Percentiles rank a stretch among this genome's conserved stretches.
phyloP scores from a whole-genome alignment of 1,139 yeast genomes.

The Zhuliangozyma parablackwelliae region DNA sequence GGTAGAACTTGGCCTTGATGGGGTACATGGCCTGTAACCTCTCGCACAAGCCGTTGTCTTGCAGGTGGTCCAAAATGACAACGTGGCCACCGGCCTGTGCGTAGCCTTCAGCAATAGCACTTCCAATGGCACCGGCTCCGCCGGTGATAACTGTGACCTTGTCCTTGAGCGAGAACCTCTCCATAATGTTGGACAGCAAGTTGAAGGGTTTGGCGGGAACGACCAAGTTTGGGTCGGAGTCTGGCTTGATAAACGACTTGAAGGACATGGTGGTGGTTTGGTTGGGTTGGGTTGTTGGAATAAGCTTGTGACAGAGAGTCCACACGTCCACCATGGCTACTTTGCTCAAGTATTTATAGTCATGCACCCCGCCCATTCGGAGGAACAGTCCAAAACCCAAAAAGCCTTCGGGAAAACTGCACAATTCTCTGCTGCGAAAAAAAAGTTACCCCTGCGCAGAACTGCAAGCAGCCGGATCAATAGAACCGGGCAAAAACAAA shows the following conservation, averaged over 20 bases:
- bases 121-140: slow-evolving; percentile 77
- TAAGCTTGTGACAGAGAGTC: no score
- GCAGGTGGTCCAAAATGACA: slow-evolving; percentile 64
- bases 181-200: slow-evolving; percentile 29
- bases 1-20: slow-evolving; percentile 60
- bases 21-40: slow-evolving; percentile 53
- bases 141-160: slow-evolving; percentile 81
- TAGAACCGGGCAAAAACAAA: no score
- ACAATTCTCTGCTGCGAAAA: no score
- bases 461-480: no score
- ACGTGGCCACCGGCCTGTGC: slow-evolving; percentile 88
- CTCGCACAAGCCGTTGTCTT: slow-evolving; percentile 39
- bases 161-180: slow-evolving; percentile 62
- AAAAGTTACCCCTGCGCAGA: no score
- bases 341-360: no score
- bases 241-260: slow-evolving; percentile 19
- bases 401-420: no score
- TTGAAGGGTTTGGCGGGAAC: slow-evolving; percentile 23
- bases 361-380: no score
- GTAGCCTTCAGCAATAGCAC: slow-evolving; percentile 71
- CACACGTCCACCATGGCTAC: no score
- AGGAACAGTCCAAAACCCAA: no score
- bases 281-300: no score
- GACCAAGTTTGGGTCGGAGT: slow-evolving; percentile 15
- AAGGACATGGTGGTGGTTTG: slow-evolving; percentile 4